A percentile compares a stretch with the other conserved stretches of the same genome.
Conservation (phyloP, 2,329 filamentous ascomycete species). For the Fusarium xyrophilum region DNA sequence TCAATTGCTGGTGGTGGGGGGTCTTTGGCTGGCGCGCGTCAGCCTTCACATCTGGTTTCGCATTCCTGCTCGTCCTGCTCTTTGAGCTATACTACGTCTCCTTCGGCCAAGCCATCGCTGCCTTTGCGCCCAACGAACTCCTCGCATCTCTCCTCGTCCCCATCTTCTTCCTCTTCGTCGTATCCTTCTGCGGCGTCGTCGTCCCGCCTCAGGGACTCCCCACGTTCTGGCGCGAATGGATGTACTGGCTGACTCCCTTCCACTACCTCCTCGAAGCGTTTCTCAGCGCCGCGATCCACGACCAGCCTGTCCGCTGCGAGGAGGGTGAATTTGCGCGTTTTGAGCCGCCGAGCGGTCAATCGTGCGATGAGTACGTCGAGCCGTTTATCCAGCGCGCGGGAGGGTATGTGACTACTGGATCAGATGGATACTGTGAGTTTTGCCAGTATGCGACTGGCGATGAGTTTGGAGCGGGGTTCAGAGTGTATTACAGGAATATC, state of each 20-base stretch:
- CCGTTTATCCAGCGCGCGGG: conserved; percentile 60
- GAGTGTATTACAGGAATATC: conserved; percentile 65
- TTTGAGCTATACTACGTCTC: conserved; percentile 72
- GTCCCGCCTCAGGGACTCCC: conserved; percentile 66
- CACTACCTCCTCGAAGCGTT: conserved; percentile 70
- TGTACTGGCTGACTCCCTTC: conserved; percentile 74
- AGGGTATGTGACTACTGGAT: conserved; percentile 66
- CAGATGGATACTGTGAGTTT: conserved; percentile 65
- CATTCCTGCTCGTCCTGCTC: conserved; percentile 69
- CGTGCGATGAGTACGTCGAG: conserved; percentile 66
- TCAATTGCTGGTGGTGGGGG: conserved; percentile 64
- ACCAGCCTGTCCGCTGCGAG: conserved; percentile 62
- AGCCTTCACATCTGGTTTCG: conserved; percentile 66
- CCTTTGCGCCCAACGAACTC: conserved; percentile 70
- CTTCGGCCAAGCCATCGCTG: conserved; percentile 72
- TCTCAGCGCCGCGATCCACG: conserved; percentile 62
- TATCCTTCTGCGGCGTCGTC: conserved; percentile 74
- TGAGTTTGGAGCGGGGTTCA: conserved; percentile 65
- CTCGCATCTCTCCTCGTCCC: conserved; percentile 72
- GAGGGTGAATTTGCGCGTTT: conserved; percentile 67
- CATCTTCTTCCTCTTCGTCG: conserved; percentile 72
- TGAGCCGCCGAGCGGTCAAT: conserved; percentile 62
- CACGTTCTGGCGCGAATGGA: conserved; percentile 68
- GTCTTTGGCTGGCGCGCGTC: conserved; percentile 56
- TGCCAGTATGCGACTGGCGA: conserved; percentile 69